Percentiles rank a stretch among this genome's conserved stretches.
These are phyloP conservation scores for Plasmodium coatneyi DNA, from an alignment of 169 alveolate genomes.

Conservation along the genomic window DNA sequence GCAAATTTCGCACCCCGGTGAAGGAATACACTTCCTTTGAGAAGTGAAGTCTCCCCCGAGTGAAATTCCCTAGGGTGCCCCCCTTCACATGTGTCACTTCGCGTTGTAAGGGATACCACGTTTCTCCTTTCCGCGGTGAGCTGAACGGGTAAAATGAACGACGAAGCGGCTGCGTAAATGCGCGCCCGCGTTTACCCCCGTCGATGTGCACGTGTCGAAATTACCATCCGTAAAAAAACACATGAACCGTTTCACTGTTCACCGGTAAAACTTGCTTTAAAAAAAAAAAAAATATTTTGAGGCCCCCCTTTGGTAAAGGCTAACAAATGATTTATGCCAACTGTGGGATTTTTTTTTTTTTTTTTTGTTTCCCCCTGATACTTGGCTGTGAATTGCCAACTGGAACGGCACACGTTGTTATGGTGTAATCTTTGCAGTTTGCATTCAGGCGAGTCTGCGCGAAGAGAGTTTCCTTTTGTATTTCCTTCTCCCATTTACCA, in stretches of 20 bases:
- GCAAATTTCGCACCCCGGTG: not conserved
- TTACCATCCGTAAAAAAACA: not conserved
- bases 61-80: not conserved
- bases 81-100: not conserved
- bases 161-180: no score
- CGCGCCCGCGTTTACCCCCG: not conserved
- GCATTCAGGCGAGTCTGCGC: not conserved
- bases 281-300: not conserved
- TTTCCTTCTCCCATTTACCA: not conserved
- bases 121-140: not conserved
- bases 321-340: not conserved
- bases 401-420: not conserved
- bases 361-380: not conserved
- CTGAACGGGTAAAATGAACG: not conserved
- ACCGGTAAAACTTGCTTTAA: not conserved
- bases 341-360: no score
- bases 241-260: not conserved
- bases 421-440: not conserved
- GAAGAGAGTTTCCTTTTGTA: not conserved
- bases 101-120: not conserved
- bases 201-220: not conserved
- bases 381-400: not conserved
- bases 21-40: not conserved
- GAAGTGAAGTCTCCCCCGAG: not conserved
- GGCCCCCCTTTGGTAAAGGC: not conserved